Base-by-base conservation (phyloP, 441 rosid genomes). In the Gossypium schwendimanii region DNA sequence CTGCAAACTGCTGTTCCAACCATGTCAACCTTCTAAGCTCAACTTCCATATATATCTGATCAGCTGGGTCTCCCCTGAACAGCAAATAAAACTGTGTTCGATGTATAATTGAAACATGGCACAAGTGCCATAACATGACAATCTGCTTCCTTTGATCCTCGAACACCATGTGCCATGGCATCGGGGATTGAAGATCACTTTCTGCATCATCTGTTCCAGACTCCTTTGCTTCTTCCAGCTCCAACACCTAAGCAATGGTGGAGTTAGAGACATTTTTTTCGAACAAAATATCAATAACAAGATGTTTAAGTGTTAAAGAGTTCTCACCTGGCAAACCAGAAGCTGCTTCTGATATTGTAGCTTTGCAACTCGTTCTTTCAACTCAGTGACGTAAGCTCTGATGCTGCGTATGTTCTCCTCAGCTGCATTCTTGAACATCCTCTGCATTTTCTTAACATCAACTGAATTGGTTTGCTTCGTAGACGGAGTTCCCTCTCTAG, bases 321-420 rank as follows among this genome's bases (percentile, higher is more conserved):
- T 70, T 57, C 74, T 79, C 70, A 93, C 98, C 92, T 91, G 96
- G 81, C 97, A 94, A 83, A 94, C 97, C 57, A 91, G 84, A 78
- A 94, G 98, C 84, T 91, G 97, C 82, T 94, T 93, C 80, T 94
- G 98, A 66, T 94, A 94, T 70, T 94, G 98, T 50, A 94, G 87
- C 81, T 94, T 94, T 31, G 97, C 97, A 41, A 94, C 97, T 77
- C 97, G 79, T 81, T 94, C 98, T 84, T 94, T 91, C 76, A 94
- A 69, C 78, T 90, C 95, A 21, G 96, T 87, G 66, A 94, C 94
- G 74, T 94, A 94, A 71, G 83, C 83, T 86, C 85, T 89, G 65
- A 94, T 91, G 80, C 87, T 94, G 12, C 84, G 84, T 44, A 91
- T 88, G 77, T 94, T 91, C 72, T 91, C 97, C 84, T 94, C 98